Evolutionary conservation across 2,329 filamentous ascomycete genomes (phyloP).

Genomic region (Tolypocladium inflatum): DNA sequence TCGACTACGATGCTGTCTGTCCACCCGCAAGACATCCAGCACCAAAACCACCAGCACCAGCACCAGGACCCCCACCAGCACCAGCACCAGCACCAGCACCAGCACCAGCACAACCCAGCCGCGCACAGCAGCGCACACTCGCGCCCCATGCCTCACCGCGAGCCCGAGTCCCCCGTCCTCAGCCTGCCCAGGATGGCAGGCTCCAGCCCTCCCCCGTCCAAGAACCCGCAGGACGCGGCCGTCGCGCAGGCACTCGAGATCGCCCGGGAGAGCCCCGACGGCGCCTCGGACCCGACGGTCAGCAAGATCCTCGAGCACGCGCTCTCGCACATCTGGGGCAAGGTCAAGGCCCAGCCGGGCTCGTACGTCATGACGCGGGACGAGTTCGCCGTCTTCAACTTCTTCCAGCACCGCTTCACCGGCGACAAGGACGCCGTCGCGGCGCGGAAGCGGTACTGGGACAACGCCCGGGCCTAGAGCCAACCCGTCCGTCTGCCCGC

Average conservation of each 20-base stretch:
- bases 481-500: background rate
- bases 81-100: background rate
- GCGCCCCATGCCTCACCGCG: constrained; percentile 12
- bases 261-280: constrained; percentile 63
- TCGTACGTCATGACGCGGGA: constrained; percentile 66
- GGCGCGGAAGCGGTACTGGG: constrained; percentile 45
- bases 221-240: constrained; percentile 22
- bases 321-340: constrained; percentile 56
- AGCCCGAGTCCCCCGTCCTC: constrained; percentile 8
- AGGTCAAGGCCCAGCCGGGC: constrained; percentile 53
- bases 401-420: constrained; percentile 59
- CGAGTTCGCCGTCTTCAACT: constrained; percentile 84
- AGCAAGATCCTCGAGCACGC: constrained; percentile 56
- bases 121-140: background rate
- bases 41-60: constrained; percentile 1
- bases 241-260: constrained; percentile 64
- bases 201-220: constrained; percentile 4
- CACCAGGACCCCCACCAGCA: background rate
- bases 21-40: constrained; percentile 7
- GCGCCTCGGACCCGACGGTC: constrained; percentile 51
- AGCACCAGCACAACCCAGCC: background rate
- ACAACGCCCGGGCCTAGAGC: constrained; percentile 28
- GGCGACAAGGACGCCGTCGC: constrained; percentile 37
- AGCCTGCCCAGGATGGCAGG: constrained; percentile 3
- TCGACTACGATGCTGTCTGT: constrained; percentile 11